Evolutionary conservation across 805 yeast species (phyloP).

Genomic region (Hanseniaspora jakobsenii): DNA sequence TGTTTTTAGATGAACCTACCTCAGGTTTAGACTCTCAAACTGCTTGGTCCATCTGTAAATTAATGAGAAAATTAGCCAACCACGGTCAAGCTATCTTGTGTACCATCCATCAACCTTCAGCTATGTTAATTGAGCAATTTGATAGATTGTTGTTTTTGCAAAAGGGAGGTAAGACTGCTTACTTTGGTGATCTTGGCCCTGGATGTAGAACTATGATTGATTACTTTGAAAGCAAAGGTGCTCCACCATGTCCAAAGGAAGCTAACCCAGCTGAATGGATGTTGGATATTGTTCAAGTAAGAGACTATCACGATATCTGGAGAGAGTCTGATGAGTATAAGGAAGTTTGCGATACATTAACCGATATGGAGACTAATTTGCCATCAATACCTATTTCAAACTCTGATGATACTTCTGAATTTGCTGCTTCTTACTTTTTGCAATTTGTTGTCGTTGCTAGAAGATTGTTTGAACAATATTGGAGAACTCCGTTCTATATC

Average conservation of each 20-base stretch:
- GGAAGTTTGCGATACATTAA: slow-evolving; percentile 49
- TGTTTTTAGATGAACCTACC: slow-evolving; percentile 57
- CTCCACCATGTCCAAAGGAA: slow-evolving; percentile 50
- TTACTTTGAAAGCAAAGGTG: slow-evolving; percentile 56
- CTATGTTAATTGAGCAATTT: slow-evolving; percentile 61
- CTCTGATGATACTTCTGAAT: slow-evolving; percentile 29
- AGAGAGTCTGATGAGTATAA: slow-evolving; percentile 49
- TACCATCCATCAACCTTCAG: slow-evolving; percentile 82
- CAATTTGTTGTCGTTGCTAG: slow-evolving; percentile 38
- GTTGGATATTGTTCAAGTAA: slow-evolving; percentile 75
- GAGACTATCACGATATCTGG: slow-evolving; percentile 72
- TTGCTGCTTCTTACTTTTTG: slow-evolving; percentile 32
- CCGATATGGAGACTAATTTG: slow-evolving; percentile 50
- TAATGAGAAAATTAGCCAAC: slow-evolving; percentile 47
- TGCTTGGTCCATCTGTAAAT: slow-evolving; percentile 53
- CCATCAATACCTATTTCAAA: slow-evolving; percentile 29
- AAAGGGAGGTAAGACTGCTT: slow-evolving; percentile 61
- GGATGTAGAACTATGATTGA: slow-evolving; percentile 46
- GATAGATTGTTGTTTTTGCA: slow-evolving; percentile 62
- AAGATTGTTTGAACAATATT: slow-evolving; percentile 52
- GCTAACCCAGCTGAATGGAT: slow-evolving; percentile 89
- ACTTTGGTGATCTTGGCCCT: slow-evolving; percentile 61
- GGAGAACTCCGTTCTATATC: slow-evolving; percentile 54
- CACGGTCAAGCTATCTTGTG: slow-evolving; percentile 56
- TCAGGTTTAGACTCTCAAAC: slow-evolving; percentile 60